phyloP scores from a whole-genome alignment of 1,284 basidiomycete genomes.

The Mycosarcoma maydis region DNA sequence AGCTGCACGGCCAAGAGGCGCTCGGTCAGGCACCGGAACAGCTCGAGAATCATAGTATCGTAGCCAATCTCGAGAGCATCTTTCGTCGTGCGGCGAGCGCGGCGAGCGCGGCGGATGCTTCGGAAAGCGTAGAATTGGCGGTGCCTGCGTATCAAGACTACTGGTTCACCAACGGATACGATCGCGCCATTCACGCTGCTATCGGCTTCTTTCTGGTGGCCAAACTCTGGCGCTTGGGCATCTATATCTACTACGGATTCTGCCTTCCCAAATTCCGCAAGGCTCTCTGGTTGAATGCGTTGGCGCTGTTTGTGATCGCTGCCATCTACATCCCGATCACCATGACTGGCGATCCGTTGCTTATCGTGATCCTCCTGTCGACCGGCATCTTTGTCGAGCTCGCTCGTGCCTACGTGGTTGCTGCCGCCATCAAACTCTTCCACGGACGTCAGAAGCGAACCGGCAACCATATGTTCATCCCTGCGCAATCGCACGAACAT shows the following conservation, averaged over 20 bases:
- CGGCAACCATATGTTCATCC: slow-evolving; percentile 55
- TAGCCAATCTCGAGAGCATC: slow-evolving; percentile 15
- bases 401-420: slow-evolving; percentile 40
- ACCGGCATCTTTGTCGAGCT: slow-evolving; percentile 56
- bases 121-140: slow-evolving; percentile 11
- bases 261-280: slow-evolving; percentile 59
- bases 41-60: slow-evolving; percentile 6
- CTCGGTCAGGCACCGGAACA: slow-evolving; percentile 17
- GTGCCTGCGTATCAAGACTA: slow-evolving; percentile 38
- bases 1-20: slow-evolving; percentile 9
- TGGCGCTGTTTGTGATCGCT: slow-evolving; percentile 42
- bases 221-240: slow-evolving; percentile 48
- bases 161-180: slow-evolving; percentile 55
- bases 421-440: slow-evolving; percentile 41
- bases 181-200: slow-evolving; percentile 43
- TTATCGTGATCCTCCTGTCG: slow-evolving; percentile 47
- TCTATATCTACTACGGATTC: slow-evolving; percentile 59
- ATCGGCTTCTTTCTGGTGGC: slow-evolving; percentile 61
- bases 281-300: slow-evolving; percentile 55
- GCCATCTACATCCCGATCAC: slow-evolving; percentile 58
- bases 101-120: not conserved
- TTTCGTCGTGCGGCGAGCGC: slow-evolving; percentile 11
- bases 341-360: slow-evolving; percentile 22
- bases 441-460: slow-evolving; percentile 43
- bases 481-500: slow-evolving; percentile 57